Conservation (phyloP, 768 basidiomycete species). For the Xerocomus spinulosus region DNA sequence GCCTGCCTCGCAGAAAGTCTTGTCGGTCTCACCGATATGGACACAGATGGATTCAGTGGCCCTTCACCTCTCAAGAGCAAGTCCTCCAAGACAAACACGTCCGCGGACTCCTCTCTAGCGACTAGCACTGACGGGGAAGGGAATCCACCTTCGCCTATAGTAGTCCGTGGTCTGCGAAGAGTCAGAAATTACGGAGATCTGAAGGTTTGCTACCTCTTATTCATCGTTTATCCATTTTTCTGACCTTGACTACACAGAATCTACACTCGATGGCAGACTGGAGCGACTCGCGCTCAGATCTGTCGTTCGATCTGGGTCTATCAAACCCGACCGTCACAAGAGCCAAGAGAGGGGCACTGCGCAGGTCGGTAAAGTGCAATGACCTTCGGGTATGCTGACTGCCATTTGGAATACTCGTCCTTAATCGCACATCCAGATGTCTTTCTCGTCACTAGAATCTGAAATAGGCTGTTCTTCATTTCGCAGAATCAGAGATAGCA, state of each 20-base stretch:
- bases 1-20: not conserved
- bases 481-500: not conserved
- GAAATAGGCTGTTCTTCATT: not conserved
- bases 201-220: constrained; percentile 1
- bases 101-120: constrained; percentile 7
- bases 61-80: constrained; percentile 4
- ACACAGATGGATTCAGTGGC: not conserved
- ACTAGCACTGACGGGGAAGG: constrained; percentile 5
- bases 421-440: not conserved
- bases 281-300: constrained; percentile 1
- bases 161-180: constrained; percentile 5
- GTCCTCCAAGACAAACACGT: constrained; percentile 1
- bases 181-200: not conserved
- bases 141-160: not conserved
- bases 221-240: not conserved
- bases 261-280: not conserved
- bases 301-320: not conserved
- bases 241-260: not conserved
- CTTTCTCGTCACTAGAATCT: constrained; percentile 1
- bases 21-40: not conserved
- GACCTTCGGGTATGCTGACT: constrained; percentile 11
- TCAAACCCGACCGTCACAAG: not conserved
- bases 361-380: constrained; percentile 8
- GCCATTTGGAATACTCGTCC: not conserved
- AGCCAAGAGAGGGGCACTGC: constrained; percentile 4